Evolutionary conservation across 306 rosid genomes (phyloP).

Genomic region (Mimosa bimucronata): DNA sequence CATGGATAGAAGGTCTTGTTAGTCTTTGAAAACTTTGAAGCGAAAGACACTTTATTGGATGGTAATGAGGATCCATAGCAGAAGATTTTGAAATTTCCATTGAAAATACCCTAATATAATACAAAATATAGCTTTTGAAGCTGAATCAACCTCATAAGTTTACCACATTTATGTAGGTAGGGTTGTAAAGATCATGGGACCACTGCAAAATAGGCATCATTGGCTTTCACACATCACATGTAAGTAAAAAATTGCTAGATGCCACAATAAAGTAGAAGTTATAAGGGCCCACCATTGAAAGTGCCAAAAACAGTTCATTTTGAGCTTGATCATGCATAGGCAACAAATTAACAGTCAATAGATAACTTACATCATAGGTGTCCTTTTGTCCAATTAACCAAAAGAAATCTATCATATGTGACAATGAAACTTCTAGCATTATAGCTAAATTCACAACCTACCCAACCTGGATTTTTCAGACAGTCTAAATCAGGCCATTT

Average conservation of each 20-base stretch:
- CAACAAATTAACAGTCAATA: conserved; percentile 55
- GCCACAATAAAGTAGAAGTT: conserved; percentile 57
- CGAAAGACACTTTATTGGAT: conserved; percentile 37
- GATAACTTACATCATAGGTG: conserved; percentile 46
- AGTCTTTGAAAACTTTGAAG: conserved; percentile 45
- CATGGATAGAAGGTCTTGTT: conserved; percentile 55
- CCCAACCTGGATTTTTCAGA: conserved; percentile 47
- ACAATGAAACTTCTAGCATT: conserved; percentile 60
- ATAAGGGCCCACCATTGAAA: conserved; percentile 54
- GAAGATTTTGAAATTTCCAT: conserved; percentile 55
- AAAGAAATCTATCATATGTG: conserved; percentile 56
- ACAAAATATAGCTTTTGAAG: conserved; percentile 67
- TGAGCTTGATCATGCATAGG: conserved; percentile 42
- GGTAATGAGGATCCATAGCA: conserved; percentile 61
- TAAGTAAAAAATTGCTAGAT: conserved; percentile 56
- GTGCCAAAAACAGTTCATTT: conserved; percentile 56
- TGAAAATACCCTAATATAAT: conserved; percentile 74
- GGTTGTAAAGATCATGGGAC: conserved; percentile 60
- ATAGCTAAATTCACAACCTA: conserved; percentile 78
- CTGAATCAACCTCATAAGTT: conserved; percentile 56
- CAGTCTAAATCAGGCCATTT: conserved; percentile 40
- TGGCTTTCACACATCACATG: conserved; percentile 67
- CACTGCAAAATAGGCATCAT: conserved; percentile 64
- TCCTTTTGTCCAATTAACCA: conserved; percentile 58
- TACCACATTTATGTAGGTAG: conserved; percentile 48